A percentile compares a stretch with the other conserved stretches of the same genome.
Evolutionary conservation across 495 filamentous ascomycete species (phyloP).

Genomic region (Parmelia sp.): DNA sequence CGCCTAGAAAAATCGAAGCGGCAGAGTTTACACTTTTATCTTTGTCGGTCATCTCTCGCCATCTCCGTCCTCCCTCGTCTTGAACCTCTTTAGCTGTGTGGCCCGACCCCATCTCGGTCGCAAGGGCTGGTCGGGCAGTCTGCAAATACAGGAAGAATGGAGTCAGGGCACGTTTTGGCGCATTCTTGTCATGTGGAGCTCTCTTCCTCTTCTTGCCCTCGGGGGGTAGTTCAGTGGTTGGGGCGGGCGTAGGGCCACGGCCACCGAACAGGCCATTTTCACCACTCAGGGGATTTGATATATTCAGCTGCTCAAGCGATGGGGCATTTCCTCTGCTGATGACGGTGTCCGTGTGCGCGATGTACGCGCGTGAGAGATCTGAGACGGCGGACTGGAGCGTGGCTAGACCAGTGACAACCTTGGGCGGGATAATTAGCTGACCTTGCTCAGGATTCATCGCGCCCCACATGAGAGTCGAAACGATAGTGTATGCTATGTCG

Average conservation of each 20-base stretch:
- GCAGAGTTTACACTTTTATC: conserved; percentile 62
- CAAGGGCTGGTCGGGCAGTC: conserved; percentile 69
- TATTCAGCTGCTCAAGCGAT: conserved; percentile 47
- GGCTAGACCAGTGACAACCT: conserved; percentile 69
- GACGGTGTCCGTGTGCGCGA: conserved; percentile 73
- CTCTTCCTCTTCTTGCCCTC: conserved; percentile 79
- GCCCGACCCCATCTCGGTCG: conserved; percentile 61
- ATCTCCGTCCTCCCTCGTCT: conserved; percentile 73
- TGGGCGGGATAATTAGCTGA: conserved; percentile 26
- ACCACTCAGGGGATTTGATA: conserved; percentile 37
- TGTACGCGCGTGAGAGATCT: conserved; percentile 68
- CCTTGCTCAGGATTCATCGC: conserved; percentile 27
- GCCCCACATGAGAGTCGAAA: conserved; percentile 11
- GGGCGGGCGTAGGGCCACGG: conserved; percentile 29
- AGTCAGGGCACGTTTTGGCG: conserved; percentile 86
- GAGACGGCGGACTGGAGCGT: conserved; percentile 67
- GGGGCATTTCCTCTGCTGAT: conserved; percentile 54
- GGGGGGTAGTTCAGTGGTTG: conserved; percentile 39
- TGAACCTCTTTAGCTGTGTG: conserved; percentile 76
- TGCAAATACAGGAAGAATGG: conserved; percentile 94
- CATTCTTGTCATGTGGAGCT: conserved; percentile 76
- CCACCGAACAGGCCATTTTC: conserved; percentile 37
- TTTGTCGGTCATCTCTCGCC: conserved; percentile 58
- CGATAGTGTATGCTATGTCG: conserved; percentile 14
- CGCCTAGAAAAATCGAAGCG: neutral